phyloP scores from a whole-genome alignment of 176 grass and related monocot genomes.

The Aegilops speltoides region DNA sequence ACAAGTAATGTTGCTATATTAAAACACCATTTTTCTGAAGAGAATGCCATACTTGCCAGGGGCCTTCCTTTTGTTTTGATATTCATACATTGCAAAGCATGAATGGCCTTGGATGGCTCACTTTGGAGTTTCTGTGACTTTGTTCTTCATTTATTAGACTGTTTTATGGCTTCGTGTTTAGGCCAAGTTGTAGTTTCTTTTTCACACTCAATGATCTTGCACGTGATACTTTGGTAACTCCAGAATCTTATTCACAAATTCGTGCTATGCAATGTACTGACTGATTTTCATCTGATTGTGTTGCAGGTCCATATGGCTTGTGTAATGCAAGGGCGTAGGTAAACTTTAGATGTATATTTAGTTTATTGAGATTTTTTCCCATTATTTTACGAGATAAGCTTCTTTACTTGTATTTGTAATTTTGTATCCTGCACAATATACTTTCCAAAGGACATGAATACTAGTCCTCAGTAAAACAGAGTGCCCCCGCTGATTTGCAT shows the following conservation, averaged over 20 bases:
- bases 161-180: neutral
- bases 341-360: constrained; percentile 31
- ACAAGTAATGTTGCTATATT: neutral
- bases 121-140: neutral
- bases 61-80: neutral
- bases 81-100: neutral
- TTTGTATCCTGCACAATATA: neutral
- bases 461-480: neutral
- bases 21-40: constrained; percentile 7
- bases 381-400: constrained; percentile 9
- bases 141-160: neutral
- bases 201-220: constrained; percentile 1
- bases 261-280: neutral
- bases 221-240: neutral
- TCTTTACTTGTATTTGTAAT: neutral
- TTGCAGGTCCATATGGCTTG: constrained; percentile 98
- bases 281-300: constrained; percentile 12
- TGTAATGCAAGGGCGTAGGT: constrained; percentile 91
- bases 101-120: neutral
- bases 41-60: neutral
- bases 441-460: constrained; percentile 11
- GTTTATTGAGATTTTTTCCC: neutral
- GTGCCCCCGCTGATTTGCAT: neutral
- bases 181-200: constrained; percentile 12
- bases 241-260: neutral